Evolutionary conservation across 352 stramenopile species (phyloP).

Genomic region (Globisporangium cederbergense): DNA sequence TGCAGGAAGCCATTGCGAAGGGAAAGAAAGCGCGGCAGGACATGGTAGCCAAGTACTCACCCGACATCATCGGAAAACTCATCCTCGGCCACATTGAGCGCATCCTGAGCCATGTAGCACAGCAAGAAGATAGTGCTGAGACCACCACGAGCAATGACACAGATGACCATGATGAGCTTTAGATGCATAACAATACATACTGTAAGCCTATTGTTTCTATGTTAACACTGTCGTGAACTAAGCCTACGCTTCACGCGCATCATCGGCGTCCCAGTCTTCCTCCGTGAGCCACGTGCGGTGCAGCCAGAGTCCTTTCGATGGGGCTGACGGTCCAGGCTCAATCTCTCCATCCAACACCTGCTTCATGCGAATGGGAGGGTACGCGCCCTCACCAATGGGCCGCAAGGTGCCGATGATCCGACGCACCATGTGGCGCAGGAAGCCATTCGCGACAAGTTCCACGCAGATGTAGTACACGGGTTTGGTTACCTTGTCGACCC

Average conservation of each 20-base stretch:
- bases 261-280: constrained; percentile 64
- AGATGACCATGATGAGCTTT: constrained; percentile 53
- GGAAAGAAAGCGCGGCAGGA: constrained; percentile 64
- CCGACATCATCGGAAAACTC: constrained; percentile 64
- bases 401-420: constrained; percentile 80
- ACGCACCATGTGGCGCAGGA: constrained; percentile 86
- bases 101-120: constrained; percentile 43
- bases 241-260: constrained; percentile 22
- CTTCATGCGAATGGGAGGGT: constrained; percentile 50
- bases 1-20: constrained; percentile 57
- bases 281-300: constrained; percentile 83
- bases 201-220: background rate
- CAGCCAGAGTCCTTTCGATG: constrained; percentile 77
- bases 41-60: constrained; percentile 85
- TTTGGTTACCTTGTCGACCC: constrained; percentile 14
- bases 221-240: constrained; percentile 27
- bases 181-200: constrained; percentile 15
- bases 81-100: constrained; percentile 64
- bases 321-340: constrained; percentile 64
- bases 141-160: background rate
- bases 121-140: background rate
- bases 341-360: constrained; percentile 56
- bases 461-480: constrained; percentile 80
- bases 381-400: constrained; percentile 71
- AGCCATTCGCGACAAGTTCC: constrained; percentile 79